phyloP scores from a whole-genome alignment of 768 basidiomycete species.

The Strobilomyces dryophilus region DNA sequence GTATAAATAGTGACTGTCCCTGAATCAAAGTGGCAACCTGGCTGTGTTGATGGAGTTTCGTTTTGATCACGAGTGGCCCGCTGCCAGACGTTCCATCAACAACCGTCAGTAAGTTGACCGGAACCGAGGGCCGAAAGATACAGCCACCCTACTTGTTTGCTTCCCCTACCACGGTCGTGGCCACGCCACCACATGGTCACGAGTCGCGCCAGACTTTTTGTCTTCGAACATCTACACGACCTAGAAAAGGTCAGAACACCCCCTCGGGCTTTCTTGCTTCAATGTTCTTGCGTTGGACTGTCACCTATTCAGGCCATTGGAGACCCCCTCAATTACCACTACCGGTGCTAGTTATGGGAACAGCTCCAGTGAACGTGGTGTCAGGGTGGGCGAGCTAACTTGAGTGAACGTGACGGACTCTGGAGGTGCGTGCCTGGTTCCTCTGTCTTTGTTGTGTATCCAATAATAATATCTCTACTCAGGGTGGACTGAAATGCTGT shows the following conservation, averaged over 20 bases:
- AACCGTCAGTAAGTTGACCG: too few relatives aligned
- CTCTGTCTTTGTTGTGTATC: neutral
- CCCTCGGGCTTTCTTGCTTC: too few relatives aligned
- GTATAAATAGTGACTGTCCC: neutral
- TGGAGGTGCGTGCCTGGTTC: constrained; percentile 7
- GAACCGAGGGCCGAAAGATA: too few relatives aligned
- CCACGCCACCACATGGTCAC: too few relatives aligned
- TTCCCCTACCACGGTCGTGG: too few relatives aligned
- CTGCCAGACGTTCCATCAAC: too few relatives aligned
- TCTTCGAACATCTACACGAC: too few relatives aligned
- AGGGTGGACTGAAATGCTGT: constrained; percentile 17
- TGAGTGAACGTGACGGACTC: neutral
- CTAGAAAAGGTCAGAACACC: too few relatives aligned
- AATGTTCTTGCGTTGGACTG: constrained; percentile 13
- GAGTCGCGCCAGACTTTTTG: too few relatives aligned
- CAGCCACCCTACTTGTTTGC: too few relatives aligned
- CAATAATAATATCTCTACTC: neutral
- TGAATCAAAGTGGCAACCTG: neutral
- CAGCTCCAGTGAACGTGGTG: neutral
- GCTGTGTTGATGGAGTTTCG: constrained; percentile 1
- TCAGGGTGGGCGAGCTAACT: neutral
- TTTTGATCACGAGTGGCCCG: neutral
- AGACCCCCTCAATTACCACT: neutral
- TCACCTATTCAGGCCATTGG: too few relatives aligned
- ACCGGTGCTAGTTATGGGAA: neutral